Percentiles rank a stretch among this genome's conserved stretches.
phyloP scores from a whole-genome alignment of 352 stramenopile genomes.

The Pythium vanterpoolii region DNA sequence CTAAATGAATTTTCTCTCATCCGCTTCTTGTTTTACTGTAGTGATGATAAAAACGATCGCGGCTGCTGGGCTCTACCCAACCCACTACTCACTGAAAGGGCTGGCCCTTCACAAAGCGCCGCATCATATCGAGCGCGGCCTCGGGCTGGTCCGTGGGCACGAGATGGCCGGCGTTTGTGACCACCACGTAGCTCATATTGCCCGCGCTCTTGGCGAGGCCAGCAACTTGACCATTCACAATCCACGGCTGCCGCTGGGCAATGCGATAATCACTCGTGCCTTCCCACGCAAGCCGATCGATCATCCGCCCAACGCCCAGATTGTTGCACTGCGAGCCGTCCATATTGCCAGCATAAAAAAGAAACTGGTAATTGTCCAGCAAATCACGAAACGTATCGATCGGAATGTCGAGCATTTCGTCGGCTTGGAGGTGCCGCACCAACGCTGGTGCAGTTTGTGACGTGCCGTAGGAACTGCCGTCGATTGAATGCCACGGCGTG shows the following conservation, averaged over 20 bases:
- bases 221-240: constrained; percentile 52
- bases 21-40: not conserved
- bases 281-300: constrained; percentile 74
- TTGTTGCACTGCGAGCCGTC: constrained; percentile 82
- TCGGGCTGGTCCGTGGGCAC: constrained; percentile 70
- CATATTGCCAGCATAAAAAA: constrained; percentile 86
- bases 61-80: no score
- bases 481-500: constrained; percentile 63
- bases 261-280: constrained; percentile 64
- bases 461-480: constrained; percentile 53
- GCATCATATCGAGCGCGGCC: constrained; percentile 79
- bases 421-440: constrained; percentile 62
- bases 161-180: constrained; percentile 76
- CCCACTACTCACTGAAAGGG: constrained; percentile 20
- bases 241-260: constrained; percentile 55
- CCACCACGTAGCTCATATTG: constrained; percentile 83
- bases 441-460: constrained; percentile 50
- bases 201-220: constrained; percentile 64
- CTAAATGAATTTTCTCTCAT: not conserved
- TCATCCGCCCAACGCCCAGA: constrained; percentile 68
- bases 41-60: no score
- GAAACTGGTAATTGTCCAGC: constrained; percentile 80
- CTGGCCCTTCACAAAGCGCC: constrained; percentile 61
- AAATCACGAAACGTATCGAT: constrained; percentile 75
- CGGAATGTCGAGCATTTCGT: constrained; percentile 78